phyloP scores from a whole-genome alignment of 169 alveolate species.

The Eimeria maxima region DNA sequence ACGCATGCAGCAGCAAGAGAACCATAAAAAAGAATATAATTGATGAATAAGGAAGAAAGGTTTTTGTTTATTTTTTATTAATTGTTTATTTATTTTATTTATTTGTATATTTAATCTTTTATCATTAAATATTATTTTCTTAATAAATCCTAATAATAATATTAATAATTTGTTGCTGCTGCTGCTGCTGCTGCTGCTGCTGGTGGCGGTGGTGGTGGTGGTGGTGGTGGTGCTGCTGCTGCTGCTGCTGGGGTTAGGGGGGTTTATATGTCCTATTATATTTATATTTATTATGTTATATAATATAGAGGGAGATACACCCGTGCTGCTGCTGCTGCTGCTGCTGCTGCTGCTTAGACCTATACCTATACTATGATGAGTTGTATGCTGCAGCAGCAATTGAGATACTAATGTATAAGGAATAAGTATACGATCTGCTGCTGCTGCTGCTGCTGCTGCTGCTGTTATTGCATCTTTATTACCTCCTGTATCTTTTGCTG shows the following conservation, averaged over 20 bases:
- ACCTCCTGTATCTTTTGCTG: neutral
- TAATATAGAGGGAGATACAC: neutral
- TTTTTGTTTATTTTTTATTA: neutral
- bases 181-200: too few relatives aligned
- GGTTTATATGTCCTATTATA: too few relatives aligned
- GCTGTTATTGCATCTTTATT: neutral
- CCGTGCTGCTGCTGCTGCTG: neutral
- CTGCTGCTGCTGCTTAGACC: constrained; percentile 43
- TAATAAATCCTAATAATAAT: too few relatives aligned
- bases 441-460: constrained; percentile 26
- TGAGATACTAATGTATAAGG: neutral
- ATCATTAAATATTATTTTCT: too few relatives aligned
- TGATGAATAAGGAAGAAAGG: constrained; percentile 29
- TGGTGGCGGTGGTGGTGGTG: too few relatives aligned
- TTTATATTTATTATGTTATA: neutral
- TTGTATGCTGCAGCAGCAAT: constrained; percentile 23
- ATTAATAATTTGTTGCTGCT: too few relatives aligned
- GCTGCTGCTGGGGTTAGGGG: too few relatives aligned
- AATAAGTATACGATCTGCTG: neutral
- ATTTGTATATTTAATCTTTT: constrained; percentile 11
- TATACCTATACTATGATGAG: neutral
- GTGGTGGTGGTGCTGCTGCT: too few relatives aligned
- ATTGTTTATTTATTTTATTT: constrained; percentile 8
- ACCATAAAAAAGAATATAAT: neutral
- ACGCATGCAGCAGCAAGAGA: neutral